phyloP scores from a whole-genome alignment of 495 filamentous ascomycete genomes.

The Talaromyces stipitatus region DNA sequence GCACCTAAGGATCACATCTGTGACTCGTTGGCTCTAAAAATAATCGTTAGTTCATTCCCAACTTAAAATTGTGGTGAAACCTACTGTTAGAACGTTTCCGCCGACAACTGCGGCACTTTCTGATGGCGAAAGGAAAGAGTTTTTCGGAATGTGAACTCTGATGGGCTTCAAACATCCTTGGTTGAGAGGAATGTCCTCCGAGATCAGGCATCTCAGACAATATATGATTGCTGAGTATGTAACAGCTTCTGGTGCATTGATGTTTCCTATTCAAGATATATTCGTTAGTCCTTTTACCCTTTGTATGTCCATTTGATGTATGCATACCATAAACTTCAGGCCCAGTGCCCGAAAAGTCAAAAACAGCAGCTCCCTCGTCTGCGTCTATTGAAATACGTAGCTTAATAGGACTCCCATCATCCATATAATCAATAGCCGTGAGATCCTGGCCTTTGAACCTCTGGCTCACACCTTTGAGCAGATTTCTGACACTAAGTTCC shows the following conservation, averaged over 20 bases:
- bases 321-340: constrained; percentile 63
- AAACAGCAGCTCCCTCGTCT: constrained; percentile 69
- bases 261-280: constrained; percentile 44
- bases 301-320: neutral
- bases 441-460: constrained; percentile 64
- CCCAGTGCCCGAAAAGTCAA: constrained; percentile 72
- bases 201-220: constrained; percentile 78
- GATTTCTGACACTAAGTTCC: constrained; percentile 67
- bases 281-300: neutral
- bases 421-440: constrained; percentile 77
- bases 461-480: constrained; percentile 66
- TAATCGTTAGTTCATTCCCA: too few relatives aligned
- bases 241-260: constrained; percentile 83
- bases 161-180: constrained; percentile 88
- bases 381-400: constrained; percentile 69
- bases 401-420: constrained; percentile 75
- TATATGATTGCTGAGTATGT: constrained; percentile 91
- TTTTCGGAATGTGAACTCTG: constrained; percentile 66
- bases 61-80: too few relatives aligned
- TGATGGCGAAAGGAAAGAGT: constrained; percentile 72
- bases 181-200: constrained; percentile 85
- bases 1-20: constrained; percentile 79
- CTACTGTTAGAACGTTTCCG: constrained; percentile 69
- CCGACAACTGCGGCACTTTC: constrained; percentile 79
- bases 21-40: constrained; percentile 59